phyloP scores from a whole-genome alignment of 2,329 filamentous ascomycete genomes.

The Purpureocillium takamizusanense region DNA sequence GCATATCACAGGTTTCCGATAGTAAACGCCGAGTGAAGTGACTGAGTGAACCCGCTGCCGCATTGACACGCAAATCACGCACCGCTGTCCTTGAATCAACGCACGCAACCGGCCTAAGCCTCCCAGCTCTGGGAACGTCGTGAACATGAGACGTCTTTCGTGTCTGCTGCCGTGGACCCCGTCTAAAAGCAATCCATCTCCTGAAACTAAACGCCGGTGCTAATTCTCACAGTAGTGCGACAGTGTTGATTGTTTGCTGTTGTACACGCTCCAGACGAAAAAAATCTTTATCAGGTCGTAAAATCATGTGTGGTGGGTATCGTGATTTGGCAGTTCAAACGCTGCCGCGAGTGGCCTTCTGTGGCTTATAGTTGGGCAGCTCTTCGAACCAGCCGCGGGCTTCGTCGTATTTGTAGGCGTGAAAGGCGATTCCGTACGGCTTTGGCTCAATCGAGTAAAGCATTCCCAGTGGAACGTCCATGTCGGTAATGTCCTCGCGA shows the following conservation, averaged over 20 bases:
- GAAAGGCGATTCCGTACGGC: conserved; percentile 95
- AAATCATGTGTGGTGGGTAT: too few relatives aligned
- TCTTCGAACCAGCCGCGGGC: conserved; percentile 73
- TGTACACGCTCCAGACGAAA: background rate
- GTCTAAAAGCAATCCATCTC: conserved; percentile 1
- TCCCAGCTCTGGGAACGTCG: background rate
- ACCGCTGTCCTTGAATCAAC: background rate
- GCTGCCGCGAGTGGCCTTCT: conserved; percentile 31
- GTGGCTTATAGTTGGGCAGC: conserved; percentile 73
- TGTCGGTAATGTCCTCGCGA: conserved; percentile 82
- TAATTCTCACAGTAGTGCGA: background rate
- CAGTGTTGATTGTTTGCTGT: background rate
- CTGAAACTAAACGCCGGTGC: conserved; percentile 1
- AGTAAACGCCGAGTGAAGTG: too few relatives aligned
- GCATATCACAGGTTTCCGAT: too few relatives aligned
- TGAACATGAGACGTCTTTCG: background rate
- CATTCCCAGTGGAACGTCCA: conserved; percentile 90
- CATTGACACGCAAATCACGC: background rate
- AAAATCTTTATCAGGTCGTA: too few relatives aligned
- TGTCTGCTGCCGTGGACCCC: too few relatives aligned
- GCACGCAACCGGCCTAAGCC: background rate
- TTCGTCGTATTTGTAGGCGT: conserved; percentile 86
- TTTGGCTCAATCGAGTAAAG: conserved; percentile 94
- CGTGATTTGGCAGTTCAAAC: conserved; percentile 10
- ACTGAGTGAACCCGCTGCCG: too few relatives aligned